phyloP scores from a whole-genome alignment of 768 basidiomycete species.

The Suillus weaverae region DNA sequence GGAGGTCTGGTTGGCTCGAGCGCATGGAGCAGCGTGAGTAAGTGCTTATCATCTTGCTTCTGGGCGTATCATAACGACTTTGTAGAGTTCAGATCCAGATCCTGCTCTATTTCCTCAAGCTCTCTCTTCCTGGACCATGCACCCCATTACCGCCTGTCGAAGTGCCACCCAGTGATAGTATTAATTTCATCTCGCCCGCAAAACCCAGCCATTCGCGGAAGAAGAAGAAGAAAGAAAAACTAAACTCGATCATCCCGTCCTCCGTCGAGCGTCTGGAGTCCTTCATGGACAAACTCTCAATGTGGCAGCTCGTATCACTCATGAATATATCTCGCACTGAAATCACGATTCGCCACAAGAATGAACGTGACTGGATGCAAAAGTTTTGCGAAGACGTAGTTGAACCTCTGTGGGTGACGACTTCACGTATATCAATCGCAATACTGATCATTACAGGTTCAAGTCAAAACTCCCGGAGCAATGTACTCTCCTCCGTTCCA shows the following conservation, averaged over 20 bases:
- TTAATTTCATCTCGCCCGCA: constrained; percentile 8
- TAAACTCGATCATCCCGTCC: constrained; percentile 24
- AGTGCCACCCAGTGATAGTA: constrained; percentile 20
- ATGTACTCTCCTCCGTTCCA: constrained; percentile 59
- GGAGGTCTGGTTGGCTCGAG: constrained; percentile 58
- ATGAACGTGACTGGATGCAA: constrained; percentile 72
- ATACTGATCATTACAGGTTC: constrained; percentile 45
- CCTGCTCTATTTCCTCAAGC: constrained; percentile 62
- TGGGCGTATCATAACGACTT: neutral
- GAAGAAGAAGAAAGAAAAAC: constrained; percentile 20
- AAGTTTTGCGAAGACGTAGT: constrained; percentile 66
- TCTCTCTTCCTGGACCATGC: constrained; percentile 56
- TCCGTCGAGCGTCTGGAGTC: constrained; percentile 60
- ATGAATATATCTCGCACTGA: constrained; percentile 37
- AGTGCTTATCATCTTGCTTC: constrained; percentile 17
- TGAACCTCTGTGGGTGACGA: constrained; percentile 53
- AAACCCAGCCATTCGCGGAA: constrained; percentile 14
- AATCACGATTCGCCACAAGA: constrained; percentile 10
- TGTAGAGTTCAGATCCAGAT: constrained; percentile 74
- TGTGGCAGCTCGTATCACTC: constrained; percentile 62
- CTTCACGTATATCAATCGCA: constrained; percentile 1
- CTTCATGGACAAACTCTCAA: constrained; percentile 78
- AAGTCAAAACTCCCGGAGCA: constrained; percentile 48
- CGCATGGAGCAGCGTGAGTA: constrained; percentile 72
- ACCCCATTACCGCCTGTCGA: constrained; percentile 30